A percentile compares a stretch with the other conserved stretches of the same genome.
Conservation (phyloP, 257 asterid genomes). For the Echites panduratus region DNA sequence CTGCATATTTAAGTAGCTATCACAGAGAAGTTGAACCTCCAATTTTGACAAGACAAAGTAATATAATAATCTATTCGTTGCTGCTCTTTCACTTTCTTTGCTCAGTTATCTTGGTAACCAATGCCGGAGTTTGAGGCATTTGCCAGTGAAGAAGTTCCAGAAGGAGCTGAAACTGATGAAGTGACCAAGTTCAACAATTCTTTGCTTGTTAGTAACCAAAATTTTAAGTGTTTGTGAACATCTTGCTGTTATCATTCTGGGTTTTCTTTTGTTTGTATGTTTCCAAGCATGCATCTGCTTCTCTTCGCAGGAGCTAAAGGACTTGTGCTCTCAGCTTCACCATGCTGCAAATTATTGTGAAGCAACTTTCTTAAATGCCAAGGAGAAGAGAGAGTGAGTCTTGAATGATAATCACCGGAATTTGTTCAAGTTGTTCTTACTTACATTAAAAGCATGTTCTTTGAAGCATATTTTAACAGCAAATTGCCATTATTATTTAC, state of each 20-base stretch:
- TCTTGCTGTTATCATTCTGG: not conserved
- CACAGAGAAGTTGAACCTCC: not conserved
- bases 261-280: too few species aligned
- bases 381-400: conserved; percentile 38
- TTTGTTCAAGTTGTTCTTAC: too few species aligned
- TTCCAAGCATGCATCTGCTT: not conserved
- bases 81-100: not conserved
- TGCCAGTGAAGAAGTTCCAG: conserved; percentile 12
- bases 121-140: conserved; percentile 20
- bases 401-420: too few species aligned
- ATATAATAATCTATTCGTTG: not conserved
- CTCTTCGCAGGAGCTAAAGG: conserved; percentile 51
- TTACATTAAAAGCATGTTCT: not conserved
- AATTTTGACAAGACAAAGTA: not conserved
- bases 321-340: conserved; percentile 55
- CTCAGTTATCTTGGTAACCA: not conserved
- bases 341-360: conserved; percentile 65
- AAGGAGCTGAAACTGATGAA: conserved; percentile 23
- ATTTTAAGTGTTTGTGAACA: not conserved
- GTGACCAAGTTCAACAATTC: conserved; percentile 38
- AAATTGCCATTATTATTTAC: not conserved
- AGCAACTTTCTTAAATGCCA: conserved; percentile 37
- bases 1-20: not conserved
- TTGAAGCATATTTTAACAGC: not conserved
- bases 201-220: conserved; percentile 32